phyloP scores from a whole-genome alignment of 805 yeast species.

The Candida sphagnicola region DNA sequence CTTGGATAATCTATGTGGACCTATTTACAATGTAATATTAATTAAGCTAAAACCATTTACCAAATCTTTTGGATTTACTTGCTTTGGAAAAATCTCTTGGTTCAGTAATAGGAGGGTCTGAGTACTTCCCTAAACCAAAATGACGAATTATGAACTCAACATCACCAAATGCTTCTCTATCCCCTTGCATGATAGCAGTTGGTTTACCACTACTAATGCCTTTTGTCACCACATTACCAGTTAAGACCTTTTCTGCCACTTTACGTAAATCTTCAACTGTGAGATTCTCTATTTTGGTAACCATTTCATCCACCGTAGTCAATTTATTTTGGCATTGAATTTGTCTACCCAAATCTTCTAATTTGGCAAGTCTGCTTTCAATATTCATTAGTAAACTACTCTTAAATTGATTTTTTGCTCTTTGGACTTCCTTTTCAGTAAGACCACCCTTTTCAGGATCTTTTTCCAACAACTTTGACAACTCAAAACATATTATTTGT shows the following conservation, averaged over 20 bases:
- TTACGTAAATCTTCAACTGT: conserved; percentile 63
- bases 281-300: conserved; percentile 64
- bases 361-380: conserved; percentile 87
- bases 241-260: conserved; percentile 72
- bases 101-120: conserved; percentile 15
- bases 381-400: conserved; percentile 87
- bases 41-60: conserved; percentile 14
- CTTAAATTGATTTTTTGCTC: conserved; percentile 91
- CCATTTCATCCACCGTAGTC: conserved; percentile 78
- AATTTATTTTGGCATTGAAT: conserved; percentile 78
- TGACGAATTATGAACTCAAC: conserved; percentile 58
- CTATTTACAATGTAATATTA: background rate
- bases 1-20: background rate
- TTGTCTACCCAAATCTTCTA: conserved; percentile 95
- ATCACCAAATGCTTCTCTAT: conserved; percentile 82
- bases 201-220: conserved; percentile 56
- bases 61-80: conserved; percentile 12
- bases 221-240: conserved; percentile 54
- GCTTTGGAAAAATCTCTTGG: conserved; percentile 13
- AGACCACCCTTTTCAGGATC: conserved; percentile 50
- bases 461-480: conserved; percentile 29
- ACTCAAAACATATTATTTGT: conserved; percentile 60
- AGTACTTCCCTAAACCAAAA: conserved; percentile 66
- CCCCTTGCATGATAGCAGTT: conserved; percentile 88
- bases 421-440: conserved; percentile 64